Conservation (phyloP, 306 rosid genomes). For the Cucurbita pepo region DNA sequence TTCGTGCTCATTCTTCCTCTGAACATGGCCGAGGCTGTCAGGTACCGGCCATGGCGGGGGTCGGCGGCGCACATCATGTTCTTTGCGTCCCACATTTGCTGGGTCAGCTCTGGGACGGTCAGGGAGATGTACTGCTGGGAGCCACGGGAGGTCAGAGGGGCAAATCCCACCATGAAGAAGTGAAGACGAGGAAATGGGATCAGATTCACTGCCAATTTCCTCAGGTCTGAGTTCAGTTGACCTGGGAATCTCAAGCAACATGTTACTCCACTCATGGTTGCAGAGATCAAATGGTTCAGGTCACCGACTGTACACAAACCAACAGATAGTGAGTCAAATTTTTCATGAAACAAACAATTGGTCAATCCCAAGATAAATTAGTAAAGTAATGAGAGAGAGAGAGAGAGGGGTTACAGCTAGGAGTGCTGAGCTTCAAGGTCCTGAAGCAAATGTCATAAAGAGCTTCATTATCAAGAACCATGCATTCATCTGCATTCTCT, state of each 20-base stretch:
- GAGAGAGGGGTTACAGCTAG: constrained; percentile 49
- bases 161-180: constrained; percentile 92
- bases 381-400: background rate
- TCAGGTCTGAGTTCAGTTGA: constrained; percentile 73
- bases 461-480: constrained; percentile 95
- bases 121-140: constrained; percentile 88
- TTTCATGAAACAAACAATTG: background rate
- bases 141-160: constrained; percentile 89
- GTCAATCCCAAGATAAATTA: background rate
- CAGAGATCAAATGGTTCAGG: constrained; percentile 84
- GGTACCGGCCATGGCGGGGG: constrained; percentile 85
- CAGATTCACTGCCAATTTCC: constrained; percentile 82
- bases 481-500: constrained; percentile 91
- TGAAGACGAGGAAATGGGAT: constrained; percentile 93
- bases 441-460: constrained; percentile 93
- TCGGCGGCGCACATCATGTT: constrained; percentile 98
- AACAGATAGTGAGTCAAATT: background rate
- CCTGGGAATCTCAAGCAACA: constrained; percentile 93
- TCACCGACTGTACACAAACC: constrained; percentile 57
- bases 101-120: constrained; percentile 85
- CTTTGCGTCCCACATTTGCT: constrained; percentile 95
- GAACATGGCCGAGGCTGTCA: constrained; percentile 91
- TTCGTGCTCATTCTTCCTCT: constrained; percentile 95
- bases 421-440: constrained; percentile 90
- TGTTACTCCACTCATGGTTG: constrained; percentile 92